Conservation (phyloP, 129 eudicot genomes). For the Chrysanthemum makinoi region DNA sequence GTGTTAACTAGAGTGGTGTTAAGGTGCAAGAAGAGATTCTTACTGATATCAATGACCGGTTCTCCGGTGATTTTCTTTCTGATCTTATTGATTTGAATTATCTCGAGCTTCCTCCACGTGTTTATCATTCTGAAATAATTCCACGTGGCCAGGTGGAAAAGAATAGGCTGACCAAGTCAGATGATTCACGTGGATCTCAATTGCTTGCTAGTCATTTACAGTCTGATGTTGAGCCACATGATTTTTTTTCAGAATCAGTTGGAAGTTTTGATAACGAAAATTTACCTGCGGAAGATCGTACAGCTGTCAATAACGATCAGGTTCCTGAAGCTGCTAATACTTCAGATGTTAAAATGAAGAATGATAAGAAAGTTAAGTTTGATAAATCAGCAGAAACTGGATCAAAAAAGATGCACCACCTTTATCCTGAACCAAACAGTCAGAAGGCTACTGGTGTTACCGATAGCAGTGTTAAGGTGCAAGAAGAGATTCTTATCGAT, state of each 20-base stretch:
- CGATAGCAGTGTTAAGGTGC: constrained; percentile 18
- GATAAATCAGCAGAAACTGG: constrained; percentile 35
- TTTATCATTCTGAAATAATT: constrained; percentile 65
- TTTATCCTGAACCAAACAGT: constrained; percentile 34
- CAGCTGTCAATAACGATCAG: constrained; percentile 12
- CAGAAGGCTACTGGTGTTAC: constrained; percentile 29
- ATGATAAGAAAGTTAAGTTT: constrained; percentile 28
- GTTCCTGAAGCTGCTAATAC: constrained; percentile 26
- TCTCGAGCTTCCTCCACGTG: constrained; percentile 69
- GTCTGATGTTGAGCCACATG: constrained; percentile 43
- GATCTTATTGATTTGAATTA: constrained; percentile 46
- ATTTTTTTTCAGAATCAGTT: constrained; percentile 33
- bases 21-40: constrained; percentile 46
- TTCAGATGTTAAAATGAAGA: constrained; percentile 16
- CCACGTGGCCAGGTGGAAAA: constrained; percentile 74
- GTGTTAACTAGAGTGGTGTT: too few species aligned
- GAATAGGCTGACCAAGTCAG: constrained; percentile 83
- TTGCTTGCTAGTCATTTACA: constrained; percentile 56
- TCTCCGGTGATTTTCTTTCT: too few species aligned
- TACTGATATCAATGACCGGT: background rate
- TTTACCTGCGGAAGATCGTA: constrained; percentile 19
- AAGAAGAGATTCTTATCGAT: constrained; percentile 74
- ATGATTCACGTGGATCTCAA: constrained; percentile 72
- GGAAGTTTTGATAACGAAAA: constrained; percentile 23
- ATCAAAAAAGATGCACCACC: constrained; percentile 26